phyloP scores from a whole-genome alignment of 2,329 filamentous ascomycete genomes.

The Bipolaris bicolor region DNA sequence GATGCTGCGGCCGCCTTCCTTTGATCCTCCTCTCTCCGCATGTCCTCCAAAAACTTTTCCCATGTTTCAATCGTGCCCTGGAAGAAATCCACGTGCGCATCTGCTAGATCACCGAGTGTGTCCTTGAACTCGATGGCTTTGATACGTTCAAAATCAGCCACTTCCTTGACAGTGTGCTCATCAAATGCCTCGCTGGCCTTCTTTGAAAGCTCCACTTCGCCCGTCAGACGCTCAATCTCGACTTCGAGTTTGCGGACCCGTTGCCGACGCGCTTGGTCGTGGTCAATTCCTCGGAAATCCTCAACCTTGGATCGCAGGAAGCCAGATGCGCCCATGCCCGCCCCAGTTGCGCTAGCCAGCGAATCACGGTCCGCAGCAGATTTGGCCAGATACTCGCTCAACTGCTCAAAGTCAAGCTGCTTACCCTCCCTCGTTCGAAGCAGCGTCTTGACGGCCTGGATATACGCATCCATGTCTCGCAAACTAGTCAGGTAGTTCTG shows the following conservation, averaged over 20 bases:
- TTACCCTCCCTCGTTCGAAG: conserved; percentile 96
- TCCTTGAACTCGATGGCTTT: conserved; percentile 91
- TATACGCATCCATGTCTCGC: conserved; percentile 95
- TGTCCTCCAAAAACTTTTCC: conserved; percentile 88
- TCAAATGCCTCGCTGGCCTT: conserved; percentile 91
- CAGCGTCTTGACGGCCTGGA: conserved; percentile 81
- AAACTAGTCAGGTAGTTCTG: conserved; percentile 93
- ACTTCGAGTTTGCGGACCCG: conserved; percentile 88
- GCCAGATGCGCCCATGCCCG: conserved; percentile 74
- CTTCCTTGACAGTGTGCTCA: conserved; percentile 92
- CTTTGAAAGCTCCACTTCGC: conserved; percentile 83
- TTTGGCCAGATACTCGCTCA: conserved; percentile 95
- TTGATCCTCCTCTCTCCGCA: conserved; percentile 70
- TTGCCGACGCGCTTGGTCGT: conserved; percentile 88
- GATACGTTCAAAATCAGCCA: conserved; percentile 93
- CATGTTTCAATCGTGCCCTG: conserved; percentile 78
- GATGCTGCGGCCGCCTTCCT: conserved; percentile 33
- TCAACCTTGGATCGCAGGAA: conserved; percentile 95
- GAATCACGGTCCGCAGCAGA: conserved; percentile 84
- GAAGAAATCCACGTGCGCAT: conserved; percentile 88
- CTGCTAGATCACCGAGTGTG: conserved; percentile 81
- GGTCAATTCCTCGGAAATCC: conserved; percentile 94
- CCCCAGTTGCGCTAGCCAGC: conserved; percentile 70
- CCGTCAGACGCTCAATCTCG: conserved; percentile 87
- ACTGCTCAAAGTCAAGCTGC: conserved; percentile 93